A percentile compares a stretch with the other conserved stretches of the same genome.
These are phyloP conservation scores for Penicillium capsulatum DNA, from an alignment of 2,329 filamentous ascomycete genomes.

Conservation along the genomic window DNA sequence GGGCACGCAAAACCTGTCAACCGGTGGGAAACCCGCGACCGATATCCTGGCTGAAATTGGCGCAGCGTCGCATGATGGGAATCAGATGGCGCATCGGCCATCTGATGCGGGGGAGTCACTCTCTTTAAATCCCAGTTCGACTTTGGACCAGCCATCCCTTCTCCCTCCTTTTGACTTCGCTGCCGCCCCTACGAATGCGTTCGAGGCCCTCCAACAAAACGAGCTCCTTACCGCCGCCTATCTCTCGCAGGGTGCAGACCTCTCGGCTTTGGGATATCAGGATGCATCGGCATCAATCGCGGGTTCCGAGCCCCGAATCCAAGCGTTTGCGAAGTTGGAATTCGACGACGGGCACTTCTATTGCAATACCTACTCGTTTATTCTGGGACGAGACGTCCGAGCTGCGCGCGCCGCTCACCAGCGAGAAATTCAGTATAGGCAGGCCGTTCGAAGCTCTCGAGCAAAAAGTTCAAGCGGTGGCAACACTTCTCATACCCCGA, in stretches of 20 bases:
- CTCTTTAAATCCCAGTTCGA: slow-evolving; percentile 31
- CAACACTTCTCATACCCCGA: slow-evolving; percentile 43
- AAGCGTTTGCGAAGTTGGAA: slow-evolving; percentile 60
- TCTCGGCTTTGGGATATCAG: slow-evolving; percentile 36
- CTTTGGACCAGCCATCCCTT: slow-evolving; percentile 31
- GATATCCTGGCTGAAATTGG: slow-evolving; percentile 17
- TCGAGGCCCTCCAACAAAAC: slow-evolving; percentile 39
- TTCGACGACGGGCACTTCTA: slow-evolving; percentile 64
- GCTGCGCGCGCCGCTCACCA: slow-evolving; percentile 47
- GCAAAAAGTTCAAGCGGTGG: slow-evolving; percentile 47
- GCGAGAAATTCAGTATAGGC: slow-evolving; percentile 41
- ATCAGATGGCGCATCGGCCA: slow-evolving; percentile 8
- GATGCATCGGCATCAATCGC: slow-evolving; percentile 35
- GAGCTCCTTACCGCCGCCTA: slow-evolving; percentile 40
- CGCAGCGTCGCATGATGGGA: slow-evolving; percentile 8
- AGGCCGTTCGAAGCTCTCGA: slow-evolving; percentile 38
- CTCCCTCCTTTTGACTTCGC: slow-evolving; percentile 36
- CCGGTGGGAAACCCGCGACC: slow-evolving; percentile 15
- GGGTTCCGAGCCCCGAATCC: slow-evolving; percentile 46
- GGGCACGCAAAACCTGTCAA: slow-evolving; percentile 17
- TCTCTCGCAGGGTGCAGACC: slow-evolving; percentile 34
- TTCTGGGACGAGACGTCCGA: slow-evolving; percentile 59
- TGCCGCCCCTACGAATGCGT: slow-evolving; percentile 30
- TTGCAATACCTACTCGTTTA: slow-evolving; percentile 59
- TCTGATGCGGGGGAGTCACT: slow-evolving; percentile 28